phyloP scores from a whole-genome alignment of 169 alveolate genomes.

The Eimeria nieschulzi region DNA sequence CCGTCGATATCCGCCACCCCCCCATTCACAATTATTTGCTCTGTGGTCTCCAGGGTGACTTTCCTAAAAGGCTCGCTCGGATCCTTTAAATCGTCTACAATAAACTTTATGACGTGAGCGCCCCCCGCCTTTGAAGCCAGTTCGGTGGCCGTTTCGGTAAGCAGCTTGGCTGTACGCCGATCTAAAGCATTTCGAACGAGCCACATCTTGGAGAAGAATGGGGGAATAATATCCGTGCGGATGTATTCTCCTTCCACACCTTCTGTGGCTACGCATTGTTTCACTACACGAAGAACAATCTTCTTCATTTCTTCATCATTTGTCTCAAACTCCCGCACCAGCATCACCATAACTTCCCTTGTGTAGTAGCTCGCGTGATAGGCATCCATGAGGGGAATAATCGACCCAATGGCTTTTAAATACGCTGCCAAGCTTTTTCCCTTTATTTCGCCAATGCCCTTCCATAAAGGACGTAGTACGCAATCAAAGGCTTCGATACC shows the following conservation, averaged over 20 bases:
- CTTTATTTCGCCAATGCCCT: slow-evolving; percentile 94
- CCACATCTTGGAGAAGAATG: slow-evolving; percentile 97
- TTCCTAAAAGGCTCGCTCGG: slow-evolving; percentile 93
- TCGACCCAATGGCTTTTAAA: slow-evolving; percentile 97
- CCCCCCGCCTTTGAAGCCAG: slow-evolving; percentile 97
- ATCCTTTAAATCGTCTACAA: slow-evolving; percentile 93
- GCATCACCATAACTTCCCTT: slow-evolving; percentile 95
- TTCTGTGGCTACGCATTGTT: slow-evolving; percentile 97
- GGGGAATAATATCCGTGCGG: slow-evolving; percentile 94
- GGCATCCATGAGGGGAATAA: slow-evolving; percentile 99
- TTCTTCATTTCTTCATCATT: slow-evolving; percentile 99
- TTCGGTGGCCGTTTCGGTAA: slow-evolving; percentile 98
- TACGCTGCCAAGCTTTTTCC: slow-evolving; percentile 98
- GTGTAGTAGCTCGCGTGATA: slow-evolving; percentile 98
- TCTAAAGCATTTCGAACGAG: slow-evolving; percentile 94
- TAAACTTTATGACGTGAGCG: slow-evolving; percentile 91
- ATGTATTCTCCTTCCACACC: slow-evolving; percentile 98
- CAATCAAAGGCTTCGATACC: slow-evolving; percentile 99
- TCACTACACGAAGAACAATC: slow-evolving; percentile 96
- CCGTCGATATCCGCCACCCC: slow-evolving; percentile 97
- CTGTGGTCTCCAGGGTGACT: slow-evolving; percentile 98
- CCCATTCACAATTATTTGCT: slow-evolving; percentile 91
- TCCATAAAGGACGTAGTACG: slow-evolving; percentile 98
- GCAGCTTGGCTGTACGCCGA: slow-evolving; percentile 93
- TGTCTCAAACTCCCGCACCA: slow-evolving; percentile 97